A percentile compares a stretch with the other conserved stretches of the same genome.
These are phyloP conservation scores for Penicillium dipodomyicola DNA, from an alignment of 495 filamentous ascomycete genomes.

Conservation along the genomic window DNA sequence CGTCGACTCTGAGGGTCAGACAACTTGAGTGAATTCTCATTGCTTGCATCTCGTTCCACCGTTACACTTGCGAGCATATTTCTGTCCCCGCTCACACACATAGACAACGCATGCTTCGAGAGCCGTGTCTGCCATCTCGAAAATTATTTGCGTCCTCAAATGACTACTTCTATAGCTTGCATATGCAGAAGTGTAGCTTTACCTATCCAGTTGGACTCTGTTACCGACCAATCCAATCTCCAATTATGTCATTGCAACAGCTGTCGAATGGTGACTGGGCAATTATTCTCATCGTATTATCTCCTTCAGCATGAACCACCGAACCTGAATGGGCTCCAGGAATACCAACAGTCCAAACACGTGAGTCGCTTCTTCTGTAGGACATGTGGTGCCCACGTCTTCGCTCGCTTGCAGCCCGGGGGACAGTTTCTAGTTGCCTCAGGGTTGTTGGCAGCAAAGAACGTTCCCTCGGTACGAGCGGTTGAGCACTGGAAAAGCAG, in stretches of 20 bases:
- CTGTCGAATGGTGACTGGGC: conserved; percentile 60
- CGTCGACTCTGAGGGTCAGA: not conserved
- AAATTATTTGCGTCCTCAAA: conserved; percentile 1
- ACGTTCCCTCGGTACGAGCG: conserved; percentile 35
- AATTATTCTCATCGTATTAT: conserved; percentile 55
- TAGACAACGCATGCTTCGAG: conserved; percentile 17
- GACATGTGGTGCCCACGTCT: conserved; percentile 66
- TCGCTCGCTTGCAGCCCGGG: conserved; percentile 32
- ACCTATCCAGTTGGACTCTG: conserved; percentile 37
- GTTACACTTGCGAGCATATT: conserved; percentile 26
- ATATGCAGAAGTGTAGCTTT: conserved; percentile 52
- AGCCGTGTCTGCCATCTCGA: not conserved
- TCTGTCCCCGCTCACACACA: conserved; percentile 35
- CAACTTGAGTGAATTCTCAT: not conserved
- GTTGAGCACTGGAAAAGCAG: conserved; percentile 47
- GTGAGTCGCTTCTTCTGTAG: conserved; percentile 63
- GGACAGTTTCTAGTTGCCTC: conserved; percentile 45
- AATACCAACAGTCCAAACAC: conserved; percentile 49
- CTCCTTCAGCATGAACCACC: conserved; percentile 34
- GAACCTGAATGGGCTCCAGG: conserved; percentile 37
- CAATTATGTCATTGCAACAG: conserved; percentile 63
- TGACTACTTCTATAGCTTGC: conserved; percentile 47
- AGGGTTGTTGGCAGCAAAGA: conserved; percentile 36
- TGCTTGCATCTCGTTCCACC: conserved; percentile 4
- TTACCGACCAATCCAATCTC: conserved; percentile 28